Conservation (phyloP, 805 yeast genomes). For the Debaryomyces hansenii region DNA sequence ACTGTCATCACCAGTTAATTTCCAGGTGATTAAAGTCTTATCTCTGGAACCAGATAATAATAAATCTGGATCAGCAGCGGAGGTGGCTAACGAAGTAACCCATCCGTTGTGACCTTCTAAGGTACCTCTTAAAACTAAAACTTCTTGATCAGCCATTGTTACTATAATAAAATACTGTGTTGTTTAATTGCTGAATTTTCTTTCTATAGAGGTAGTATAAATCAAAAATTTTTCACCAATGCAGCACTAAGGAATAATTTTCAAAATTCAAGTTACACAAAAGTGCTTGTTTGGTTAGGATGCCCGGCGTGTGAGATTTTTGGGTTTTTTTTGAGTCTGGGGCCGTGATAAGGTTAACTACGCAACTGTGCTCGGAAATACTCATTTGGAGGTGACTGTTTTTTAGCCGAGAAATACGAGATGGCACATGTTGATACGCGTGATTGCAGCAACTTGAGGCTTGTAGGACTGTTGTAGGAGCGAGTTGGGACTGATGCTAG, state of each 20-base stretch:
- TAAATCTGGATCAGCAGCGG: conserved; percentile 96
- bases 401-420: conserved; percentile 22
- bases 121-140: conserved; percentile 99
- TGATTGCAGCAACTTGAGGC: too few relatives aligned
- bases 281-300: background rate
- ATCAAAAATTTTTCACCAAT: conserved; percentile 6
- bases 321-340: background rate
- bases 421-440: background rate
- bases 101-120: conserved; percentile 85
- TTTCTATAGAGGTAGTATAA: background rate
- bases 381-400: conserved; percentile 38
- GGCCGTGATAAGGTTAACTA: conserved; percentile 26
- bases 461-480: too few relatives aligned
- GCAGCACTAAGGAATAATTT: background rate
- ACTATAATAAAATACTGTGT: conserved; percentile 4
- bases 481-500: too few relatives aligned
- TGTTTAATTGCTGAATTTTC: background rate
- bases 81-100: conserved; percentile 98
- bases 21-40: conserved; percentile 98
- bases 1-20: conserved; percentile 84
- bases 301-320: background rate
- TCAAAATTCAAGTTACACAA: conserved; percentile 3
- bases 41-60: conserved; percentile 98
- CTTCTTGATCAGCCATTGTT: conserved; percentile 83
- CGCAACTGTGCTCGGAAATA: conserved; percentile 37